Percentiles rank a stretch among this genome's conserved stretches.
Evolutionary conservation across 139 green algal genomes (phyloP).

Genomic region (Penium margaritaceum): DNA sequence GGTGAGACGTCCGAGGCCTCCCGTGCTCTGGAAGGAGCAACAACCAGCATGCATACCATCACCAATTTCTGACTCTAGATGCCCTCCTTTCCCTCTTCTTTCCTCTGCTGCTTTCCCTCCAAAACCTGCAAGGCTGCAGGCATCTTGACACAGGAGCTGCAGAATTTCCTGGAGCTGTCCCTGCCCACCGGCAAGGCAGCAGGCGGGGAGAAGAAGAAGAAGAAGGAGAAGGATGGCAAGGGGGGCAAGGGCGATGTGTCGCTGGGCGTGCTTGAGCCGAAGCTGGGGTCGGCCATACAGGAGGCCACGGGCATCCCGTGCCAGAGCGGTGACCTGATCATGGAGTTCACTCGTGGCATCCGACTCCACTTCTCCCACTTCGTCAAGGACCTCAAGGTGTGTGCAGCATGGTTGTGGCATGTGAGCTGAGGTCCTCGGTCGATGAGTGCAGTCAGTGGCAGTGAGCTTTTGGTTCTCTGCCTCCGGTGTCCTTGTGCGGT

Average conservation of each 20-base stretch:
- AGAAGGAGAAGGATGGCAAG: constrained; percentile 67
- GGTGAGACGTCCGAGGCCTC: too few relatives aligned
- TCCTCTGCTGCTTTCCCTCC: too few relatives aligned
- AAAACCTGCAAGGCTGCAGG: too few relatives aligned
- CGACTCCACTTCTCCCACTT: constrained; percentile 73
- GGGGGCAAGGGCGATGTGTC: constrained; percentile 77
- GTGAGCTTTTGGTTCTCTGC: too few relatives aligned
- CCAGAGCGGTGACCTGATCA: constrained; percentile 67
- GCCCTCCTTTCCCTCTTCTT: too few relatives aligned
- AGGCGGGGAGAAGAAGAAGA: constrained; percentile 76
- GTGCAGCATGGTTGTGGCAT: too few relatives aligned
- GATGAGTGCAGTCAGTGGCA: too few relatives aligned
- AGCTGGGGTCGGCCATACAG: constrained; percentile 86
- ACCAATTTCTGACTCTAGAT: too few relatives aligned
- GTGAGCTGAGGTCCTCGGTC: too few relatives aligned
- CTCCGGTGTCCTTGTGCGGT: too few relatives aligned
- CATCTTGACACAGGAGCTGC: constrained; percentile 73
- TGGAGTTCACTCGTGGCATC: constrained; percentile 86
- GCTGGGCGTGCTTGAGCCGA: constrained; percentile 84
- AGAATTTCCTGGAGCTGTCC: constrained; percentile 84
- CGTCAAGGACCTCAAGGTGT: constrained; percentile 74
- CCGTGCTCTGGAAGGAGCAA: too few relatives aligned
- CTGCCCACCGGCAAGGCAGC: constrained; percentile 80
- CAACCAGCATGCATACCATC: too few relatives aligned
- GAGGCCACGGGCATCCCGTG: constrained; percentile 74